Base-by-base conservation (phyloP, 31 red algal genomes). In the Asparagopsis taxiformis region DNA sequence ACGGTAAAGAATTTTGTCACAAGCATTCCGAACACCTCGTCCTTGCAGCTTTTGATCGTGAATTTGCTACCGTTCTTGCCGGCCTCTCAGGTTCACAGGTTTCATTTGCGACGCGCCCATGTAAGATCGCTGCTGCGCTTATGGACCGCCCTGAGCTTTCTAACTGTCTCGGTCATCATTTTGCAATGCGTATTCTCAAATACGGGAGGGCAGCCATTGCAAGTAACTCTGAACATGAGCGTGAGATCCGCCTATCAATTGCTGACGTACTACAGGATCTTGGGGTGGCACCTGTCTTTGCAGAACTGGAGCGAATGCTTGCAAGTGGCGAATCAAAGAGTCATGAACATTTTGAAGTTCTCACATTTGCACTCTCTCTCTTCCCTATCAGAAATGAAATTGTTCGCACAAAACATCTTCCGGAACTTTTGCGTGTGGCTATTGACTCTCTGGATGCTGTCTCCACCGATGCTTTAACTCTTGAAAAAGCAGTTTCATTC, bases 401-500 rank as follows among this genome's bases (percentile, higher is more conserved):
- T 37, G 75, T 89, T 17, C 39, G 68, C 41, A 55, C 30, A 22
- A 70, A 89, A 44, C 85, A 89, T 51, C 50, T 89, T 15, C 85
- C 85, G 31, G 75, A 35, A 1, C 59, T 89, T 10, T 53, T 89
- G 43, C 65, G 63, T 51, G 85, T 79, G 24, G 85, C 68, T 13
- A 72, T 89, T 29, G 41, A 75, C 48, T 74, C 85, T 1, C 58
- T 89, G 22, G 76, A 68, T 55, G 75, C 68, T 6, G 75, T 79
- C 8, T 67, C 74, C 3, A 70, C 74, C 22, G 75, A 89, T 32
- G 17, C 75, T 30, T 25, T 54, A 24, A 75, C 70, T 31, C 53
- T 89, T 38, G 75, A 80, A 31, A 74, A 68, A 61, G 85, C 85
- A n/a, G 85, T 89, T 2, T 26, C 60, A 30, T 89, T 89, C 60